Conservation (phyloP, 805 yeast species). For the Cyberlindnera mycetangii region DNA sequence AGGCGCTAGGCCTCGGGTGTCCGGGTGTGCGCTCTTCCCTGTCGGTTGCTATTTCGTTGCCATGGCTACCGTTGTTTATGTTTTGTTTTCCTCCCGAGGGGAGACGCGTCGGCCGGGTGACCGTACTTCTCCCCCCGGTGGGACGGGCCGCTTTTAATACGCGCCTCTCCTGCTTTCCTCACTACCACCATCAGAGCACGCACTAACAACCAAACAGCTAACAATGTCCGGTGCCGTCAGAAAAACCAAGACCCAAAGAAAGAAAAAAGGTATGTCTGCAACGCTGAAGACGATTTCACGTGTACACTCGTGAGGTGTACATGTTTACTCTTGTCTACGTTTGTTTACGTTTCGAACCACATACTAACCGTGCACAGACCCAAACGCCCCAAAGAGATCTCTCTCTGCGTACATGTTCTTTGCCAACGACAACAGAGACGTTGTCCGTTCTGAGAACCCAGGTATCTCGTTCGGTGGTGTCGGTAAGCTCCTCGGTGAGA, state of each 20-base stretch:
- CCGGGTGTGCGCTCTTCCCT: background rate
- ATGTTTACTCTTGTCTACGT: background rate
- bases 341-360: background rate
- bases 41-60: background rate
- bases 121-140: background rate
- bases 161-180: constrained; percentile 3
- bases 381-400: constrained; percentile 99
- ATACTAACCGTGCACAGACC: constrained; percentile 43
- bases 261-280: constrained; percentile 37
- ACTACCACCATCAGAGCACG: constrained; percentile 1
- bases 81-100: background rate
- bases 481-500: constrained; percentile 92
- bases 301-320: background rate
- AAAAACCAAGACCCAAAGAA: constrained; percentile 39
- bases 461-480: constrained; percentile 95
- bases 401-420: constrained; percentile 98
- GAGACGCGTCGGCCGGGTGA: no score
- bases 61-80: background rate
- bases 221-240: constrained; percentile 38
- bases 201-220: constrained; percentile 12
- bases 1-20: constrained; percentile 1
- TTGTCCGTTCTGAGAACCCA: constrained; percentile 93
- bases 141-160: background rate
- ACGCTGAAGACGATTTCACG: background rate
- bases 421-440: constrained; percentile 96